Percentiles rank a stretch among this genome's conserved stretches.
phyloP scores from a whole-genome alignment of 768 basidiomycete genomes.

The Hericium erinaceus region DNA sequence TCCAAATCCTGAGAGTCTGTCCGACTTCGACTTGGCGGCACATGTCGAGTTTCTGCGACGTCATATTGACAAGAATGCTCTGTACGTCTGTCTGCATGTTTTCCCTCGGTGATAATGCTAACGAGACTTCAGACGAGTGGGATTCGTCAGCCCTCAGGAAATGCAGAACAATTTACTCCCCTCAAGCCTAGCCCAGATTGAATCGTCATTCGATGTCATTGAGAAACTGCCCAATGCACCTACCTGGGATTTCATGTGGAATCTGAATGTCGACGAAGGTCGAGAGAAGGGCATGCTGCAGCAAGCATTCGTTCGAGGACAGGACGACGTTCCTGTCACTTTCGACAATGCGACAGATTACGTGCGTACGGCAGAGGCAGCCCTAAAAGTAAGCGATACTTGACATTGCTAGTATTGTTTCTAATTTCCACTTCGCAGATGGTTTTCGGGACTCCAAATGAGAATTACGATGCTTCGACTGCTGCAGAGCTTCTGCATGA shows the following conservation, averaged over 20 bases:
- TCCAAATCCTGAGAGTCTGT: constrained; percentile 52
- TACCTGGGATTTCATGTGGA: constrained; percentile 71
- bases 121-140: constrained; percentile 43
- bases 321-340: constrained; percentile 28
- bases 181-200: constrained; percentile 33
- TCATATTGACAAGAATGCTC: constrained; percentile 75
- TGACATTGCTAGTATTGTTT: neutral
- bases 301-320: constrained; percentile 41
- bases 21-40: constrained; percentile 71
- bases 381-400: constrained; percentile 47
- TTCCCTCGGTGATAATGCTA: constrained; percentile 1
- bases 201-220: constrained; percentile 38
- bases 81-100: constrained; percentile 45
- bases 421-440: constrained; percentile 37
- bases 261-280: constrained; percentile 57
- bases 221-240: constrained; percentile 35
- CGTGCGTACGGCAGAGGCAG: constrained; percentile 52
- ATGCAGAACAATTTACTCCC: constrained; percentile 29
- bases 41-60: constrained; percentile 76
- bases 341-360: constrained; percentile 27
- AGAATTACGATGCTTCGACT: constrained; percentile 51
- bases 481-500: constrained; percentile 49
- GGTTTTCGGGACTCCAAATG: constrained; percentile 64
- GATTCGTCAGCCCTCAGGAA: constrained; percentile 41
- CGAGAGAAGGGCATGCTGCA: constrained; percentile 61